These are phyloP conservation scores for Fusarium verrucosum DNA, from an alignment of 2,329 filamentous ascomycete genomes.

Conservation along the genomic window DNA sequence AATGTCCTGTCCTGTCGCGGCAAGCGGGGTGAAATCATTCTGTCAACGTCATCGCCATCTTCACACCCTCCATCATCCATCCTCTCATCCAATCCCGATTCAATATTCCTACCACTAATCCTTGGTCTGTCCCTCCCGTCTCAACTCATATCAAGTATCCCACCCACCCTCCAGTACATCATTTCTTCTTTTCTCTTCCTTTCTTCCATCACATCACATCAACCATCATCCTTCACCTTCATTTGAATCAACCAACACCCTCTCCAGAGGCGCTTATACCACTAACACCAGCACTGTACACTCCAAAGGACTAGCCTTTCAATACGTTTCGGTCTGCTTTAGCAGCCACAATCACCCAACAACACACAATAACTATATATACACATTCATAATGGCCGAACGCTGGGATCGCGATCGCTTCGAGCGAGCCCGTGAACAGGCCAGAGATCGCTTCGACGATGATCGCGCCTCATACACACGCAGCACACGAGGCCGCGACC, in stretches of 20 bases:
- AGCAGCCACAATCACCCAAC: conserved; percentile 15
- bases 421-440: conserved; percentile 53
- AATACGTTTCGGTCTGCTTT: conserved; percentile 21
- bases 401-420: conserved; percentile 67
- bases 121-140: conserved; percentile 16
- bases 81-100: conserved; percentile 31
- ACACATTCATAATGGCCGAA: conserved; percentile 44
- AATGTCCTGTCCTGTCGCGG: conserved; percentile 33
- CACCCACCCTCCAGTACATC: conserved; percentile 37
- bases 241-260: conserved; percentile 5
- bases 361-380: not conserved
- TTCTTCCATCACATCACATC: conserved; percentile 1
- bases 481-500: conserved; percentile 55
- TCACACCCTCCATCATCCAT: conserved; percentile 32
- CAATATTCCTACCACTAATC: conserved; percentile 21
- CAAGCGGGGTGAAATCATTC: conserved; percentile 36
- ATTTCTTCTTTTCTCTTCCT: conserved; percentile 9
- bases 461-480: conserved; percentile 56
- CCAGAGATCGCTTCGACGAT: conserved; percentile 64
- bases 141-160: conserved; percentile 39
- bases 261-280: conserved; percentile 7
- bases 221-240: conserved; percentile 1
- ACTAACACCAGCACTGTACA: conserved; percentile 16
- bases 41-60: conserved; percentile 43
- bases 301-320: conserved; percentile 8